phyloP scores from a whole-genome alignment of 2,329 filamentous ascomycete species.

The Fusarium domesticum region DNA sequence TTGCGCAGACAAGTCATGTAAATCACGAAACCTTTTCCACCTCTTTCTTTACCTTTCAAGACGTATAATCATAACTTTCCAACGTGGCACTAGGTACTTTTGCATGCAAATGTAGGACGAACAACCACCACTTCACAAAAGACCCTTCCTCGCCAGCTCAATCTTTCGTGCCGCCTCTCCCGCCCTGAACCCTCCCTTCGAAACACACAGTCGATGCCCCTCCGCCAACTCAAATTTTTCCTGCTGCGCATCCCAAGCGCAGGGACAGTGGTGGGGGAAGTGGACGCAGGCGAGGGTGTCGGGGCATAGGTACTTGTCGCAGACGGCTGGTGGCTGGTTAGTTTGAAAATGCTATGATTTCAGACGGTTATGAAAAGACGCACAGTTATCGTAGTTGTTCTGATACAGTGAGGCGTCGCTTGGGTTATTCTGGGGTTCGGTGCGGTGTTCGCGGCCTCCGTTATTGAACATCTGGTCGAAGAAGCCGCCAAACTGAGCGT shows the following conservation, averaged over 20 bases:
- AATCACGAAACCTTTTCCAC: not conserved
- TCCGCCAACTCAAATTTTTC: slow-evolving; percentile 75
- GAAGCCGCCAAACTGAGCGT: slow-evolving; percentile 84
- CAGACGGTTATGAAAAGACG: slow-evolving; percentile 9
- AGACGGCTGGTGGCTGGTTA: slow-evolving; percentile 59
- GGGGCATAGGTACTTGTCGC: slow-evolving; percentile 91
- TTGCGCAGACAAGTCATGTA: not conserved
- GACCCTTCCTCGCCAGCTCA: slow-evolving; percentile 74
- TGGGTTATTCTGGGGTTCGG: slow-evolving; percentile 71
- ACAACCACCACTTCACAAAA: slow-evolving; percentile 54
- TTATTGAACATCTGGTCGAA: slow-evolving; percentile 93
- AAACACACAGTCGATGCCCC: slow-evolving; percentile 69
- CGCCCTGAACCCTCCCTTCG: slow-evolving; percentile 69
- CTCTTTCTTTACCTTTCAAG: not conserved
- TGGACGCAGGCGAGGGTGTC: slow-evolving; percentile 93
- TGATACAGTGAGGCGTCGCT: slow-evolving; percentile 83
- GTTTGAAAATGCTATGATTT: not conserved
- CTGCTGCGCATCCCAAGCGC: slow-evolving; percentile 71
- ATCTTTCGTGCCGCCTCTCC: slow-evolving; percentile 73
- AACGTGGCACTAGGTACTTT: too few relatives aligned
- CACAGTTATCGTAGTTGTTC: slow-evolving; percentile 65
- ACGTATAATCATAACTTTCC: not conserved
- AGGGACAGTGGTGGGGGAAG: slow-evolving; percentile 96
- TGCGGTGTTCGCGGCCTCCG: slow-evolving; percentile 46
- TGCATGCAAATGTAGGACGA: too few relatives aligned